These are phyloP conservation scores for Candida nonsorbophila DNA, from an alignment of 805 yeast species.

Conservation along the genomic window DNA sequence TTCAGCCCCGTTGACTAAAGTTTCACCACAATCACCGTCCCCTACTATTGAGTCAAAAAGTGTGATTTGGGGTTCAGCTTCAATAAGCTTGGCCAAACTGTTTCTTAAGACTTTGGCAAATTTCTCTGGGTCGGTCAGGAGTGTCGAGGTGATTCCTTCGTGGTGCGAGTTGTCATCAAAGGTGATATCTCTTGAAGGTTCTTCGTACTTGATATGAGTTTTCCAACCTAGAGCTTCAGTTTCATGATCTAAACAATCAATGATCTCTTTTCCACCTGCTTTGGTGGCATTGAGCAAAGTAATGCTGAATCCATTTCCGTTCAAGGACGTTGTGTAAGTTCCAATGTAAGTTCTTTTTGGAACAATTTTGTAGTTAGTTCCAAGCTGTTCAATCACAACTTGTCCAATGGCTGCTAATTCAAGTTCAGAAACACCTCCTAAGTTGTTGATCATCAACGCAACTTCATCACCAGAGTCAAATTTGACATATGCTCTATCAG, in stretches of 20 bases:
- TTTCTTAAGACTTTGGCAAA: constrained; percentile 47
- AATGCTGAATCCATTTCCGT: constrained; percentile 80
- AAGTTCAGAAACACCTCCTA: constrained; percentile 77
- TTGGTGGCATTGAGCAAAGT: constrained; percentile 63
- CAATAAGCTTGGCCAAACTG: constrained; percentile 15
- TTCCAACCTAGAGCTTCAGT: constrained; percentile 75
- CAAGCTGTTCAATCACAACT: constrained; percentile 44
- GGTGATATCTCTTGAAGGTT: constrained; percentile 5
- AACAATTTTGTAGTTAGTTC: constrained; percentile 33
- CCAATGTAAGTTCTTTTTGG: constrained; percentile 67
- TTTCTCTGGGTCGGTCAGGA: constrained; percentile 33
- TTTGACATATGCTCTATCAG: constrained; percentile 68
- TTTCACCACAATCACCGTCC: constrained; percentile 90
- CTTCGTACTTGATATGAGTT: no score
- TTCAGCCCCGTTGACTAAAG: constrained; percentile 68
- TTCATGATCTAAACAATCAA: constrained; percentile 56
- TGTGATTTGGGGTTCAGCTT: constrained; percentile 66
- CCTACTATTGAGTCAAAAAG: constrained; percentile 76
- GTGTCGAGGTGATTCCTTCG: constrained; percentile 10
- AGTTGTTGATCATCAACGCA: constrained; percentile 63
- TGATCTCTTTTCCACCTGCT: constrained; percentile 17
- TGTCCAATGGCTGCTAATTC: constrained; percentile 65
- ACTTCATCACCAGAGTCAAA: constrained; percentile 56
- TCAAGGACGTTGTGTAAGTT: constrained; percentile 72
- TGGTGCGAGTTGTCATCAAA: constrained; percentile 10